Evolutionary conservation across 106 monocot species (phyloP).

Genomic region (Narthecium ossifragum): DNA sequence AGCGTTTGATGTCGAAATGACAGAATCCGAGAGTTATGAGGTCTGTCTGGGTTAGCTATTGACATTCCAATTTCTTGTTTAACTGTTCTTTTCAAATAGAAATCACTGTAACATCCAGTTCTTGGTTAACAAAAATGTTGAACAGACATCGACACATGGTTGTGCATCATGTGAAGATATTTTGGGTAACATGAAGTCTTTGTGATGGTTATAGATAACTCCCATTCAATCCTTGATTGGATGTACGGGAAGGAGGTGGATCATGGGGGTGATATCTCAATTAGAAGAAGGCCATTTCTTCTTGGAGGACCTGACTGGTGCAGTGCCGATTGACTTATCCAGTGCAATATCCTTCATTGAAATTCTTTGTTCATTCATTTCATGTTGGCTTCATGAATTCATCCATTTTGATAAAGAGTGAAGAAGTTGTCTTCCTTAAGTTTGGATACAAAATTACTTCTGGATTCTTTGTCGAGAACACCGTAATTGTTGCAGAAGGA

Average conservation of each 20-base stretch:
- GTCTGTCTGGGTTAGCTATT: no score
- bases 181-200: background rate
- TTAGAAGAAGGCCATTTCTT: conserved; percentile 87
- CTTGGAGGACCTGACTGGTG: conserved; percentile 89
- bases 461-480: conserved; percentile 93
- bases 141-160: no score
- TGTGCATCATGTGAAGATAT: no score
- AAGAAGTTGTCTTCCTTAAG: conserved; percentile 51
- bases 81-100: no score
- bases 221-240: conserved; percentile 90
- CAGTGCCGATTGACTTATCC: conserved; percentile 82
- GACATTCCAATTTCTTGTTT: no score
- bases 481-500: conserved; percentile 91
- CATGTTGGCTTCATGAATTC: background rate
- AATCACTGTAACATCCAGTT: no score
- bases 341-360: conserved; percentile 85
- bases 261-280: conserved; percentile 95
- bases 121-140: no score
- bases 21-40: conserved; percentile 56
- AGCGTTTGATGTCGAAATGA: conserved; percentile 53
- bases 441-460: conserved; percentile 84
- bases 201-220: conserved; percentile 52
- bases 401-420: background rate
- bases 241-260: conserved; percentile 83
- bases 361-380: conserved; percentile 5